Evolutionary conservation across 768 basidiomycete species (phyloP).

Genomic region (Mycena olivaceomarginata): DNA sequence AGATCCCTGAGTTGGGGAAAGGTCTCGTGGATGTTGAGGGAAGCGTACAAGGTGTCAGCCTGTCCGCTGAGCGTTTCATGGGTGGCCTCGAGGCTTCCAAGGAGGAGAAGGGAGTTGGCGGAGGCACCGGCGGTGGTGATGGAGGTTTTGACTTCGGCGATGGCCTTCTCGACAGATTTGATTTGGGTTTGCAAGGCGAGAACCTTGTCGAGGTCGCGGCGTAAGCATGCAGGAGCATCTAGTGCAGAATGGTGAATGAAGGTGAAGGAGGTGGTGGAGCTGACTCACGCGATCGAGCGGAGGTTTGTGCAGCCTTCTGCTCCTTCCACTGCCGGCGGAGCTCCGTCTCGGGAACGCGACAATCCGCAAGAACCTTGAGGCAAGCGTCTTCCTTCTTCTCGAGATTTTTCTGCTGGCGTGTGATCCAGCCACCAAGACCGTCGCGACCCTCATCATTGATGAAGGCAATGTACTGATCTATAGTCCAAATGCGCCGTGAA

Average conservation of each 20-base stretch:
- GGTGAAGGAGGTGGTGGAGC: too few species aligned
- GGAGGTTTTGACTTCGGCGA: conserved; percentile 35
- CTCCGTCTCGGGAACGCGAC: conserved; percentile 42
- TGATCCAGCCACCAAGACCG: too few species aligned
- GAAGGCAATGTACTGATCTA: too few species aligned
- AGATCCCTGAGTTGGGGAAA: conserved; percentile 57
- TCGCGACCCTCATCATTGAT: too few species aligned
- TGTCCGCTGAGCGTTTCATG: conserved; percentile 47
- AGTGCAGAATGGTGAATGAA: conserved; percentile 45
- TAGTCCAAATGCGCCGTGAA: too few species aligned
- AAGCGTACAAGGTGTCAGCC: conserved; percentile 45
- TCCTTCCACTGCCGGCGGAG: conserved; percentile 55
- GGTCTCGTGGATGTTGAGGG: conserved; percentile 53
- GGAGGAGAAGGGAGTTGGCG: conserved; percentile 31
- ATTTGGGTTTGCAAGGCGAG: conserved; percentile 54
- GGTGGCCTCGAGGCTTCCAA: conserved; percentile 46
- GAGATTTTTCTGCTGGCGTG: too few species aligned
- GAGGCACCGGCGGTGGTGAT: conserved; percentile 44
- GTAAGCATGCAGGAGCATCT: conserved; percentile 55
- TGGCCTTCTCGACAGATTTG: conserved; percentile 48
- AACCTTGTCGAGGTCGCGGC: conserved; percentile 57
- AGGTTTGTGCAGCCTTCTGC: conserved; percentile 56
- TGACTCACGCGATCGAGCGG: conserved; percentile 52
- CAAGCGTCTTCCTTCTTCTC: too few species aligned
- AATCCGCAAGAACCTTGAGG: too few species aligned